Conservation (phyloP, 2,329 filamentous ascomycete species). For the Onygenales sp. region DNA sequence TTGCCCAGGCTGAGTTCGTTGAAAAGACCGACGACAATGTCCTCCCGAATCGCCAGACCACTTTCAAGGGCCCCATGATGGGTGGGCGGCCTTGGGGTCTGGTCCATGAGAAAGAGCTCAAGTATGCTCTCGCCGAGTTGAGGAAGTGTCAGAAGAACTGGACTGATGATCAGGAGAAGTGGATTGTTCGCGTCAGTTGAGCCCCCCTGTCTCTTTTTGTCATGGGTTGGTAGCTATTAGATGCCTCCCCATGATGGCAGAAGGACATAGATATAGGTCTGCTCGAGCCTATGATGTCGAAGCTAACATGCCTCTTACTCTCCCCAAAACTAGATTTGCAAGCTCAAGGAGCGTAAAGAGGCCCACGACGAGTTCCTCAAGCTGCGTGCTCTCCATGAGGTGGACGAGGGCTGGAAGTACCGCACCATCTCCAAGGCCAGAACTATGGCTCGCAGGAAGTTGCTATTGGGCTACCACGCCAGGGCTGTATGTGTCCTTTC, state of each 20-base stretch:
- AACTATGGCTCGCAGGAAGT: not conserved
- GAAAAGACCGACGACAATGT: not conserved
- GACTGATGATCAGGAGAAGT: slow-evolving; percentile 28
- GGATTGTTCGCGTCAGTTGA: slow-evolving; percentile 23
- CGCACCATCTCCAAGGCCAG: slow-evolving; percentile 7
- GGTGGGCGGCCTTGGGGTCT: slow-evolving; percentile 12
- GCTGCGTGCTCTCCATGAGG: slow-evolving; percentile 22
- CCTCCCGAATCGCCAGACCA: not conserved
- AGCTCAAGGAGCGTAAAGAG: slow-evolving; percentile 24
- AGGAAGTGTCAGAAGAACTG: slow-evolving; percentile 26
- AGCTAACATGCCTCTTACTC: not conserved
- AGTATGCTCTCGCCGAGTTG: slow-evolving; percentile 21
- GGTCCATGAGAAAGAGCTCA: slow-evolving; percentile 21
- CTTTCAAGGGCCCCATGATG: not conserved
- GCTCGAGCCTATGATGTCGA: not conserved
- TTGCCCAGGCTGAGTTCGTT: not conserved
- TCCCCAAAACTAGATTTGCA: slow-evolving; percentile 18
- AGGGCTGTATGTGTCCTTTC: not conserved
- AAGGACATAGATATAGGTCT: not conserved
- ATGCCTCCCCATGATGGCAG: not conserved
- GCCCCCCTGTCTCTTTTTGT: not conserved
- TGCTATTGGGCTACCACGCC: not conserved
- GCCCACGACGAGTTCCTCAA: slow-evolving; percentile 23
- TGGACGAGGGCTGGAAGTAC: slow-evolving; percentile 25
- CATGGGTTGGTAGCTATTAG: not conserved